Evolutionary conservation across 75 land plant genomes (phyloP).

Genomic region (Selaginella moellendorffii): DNA sequence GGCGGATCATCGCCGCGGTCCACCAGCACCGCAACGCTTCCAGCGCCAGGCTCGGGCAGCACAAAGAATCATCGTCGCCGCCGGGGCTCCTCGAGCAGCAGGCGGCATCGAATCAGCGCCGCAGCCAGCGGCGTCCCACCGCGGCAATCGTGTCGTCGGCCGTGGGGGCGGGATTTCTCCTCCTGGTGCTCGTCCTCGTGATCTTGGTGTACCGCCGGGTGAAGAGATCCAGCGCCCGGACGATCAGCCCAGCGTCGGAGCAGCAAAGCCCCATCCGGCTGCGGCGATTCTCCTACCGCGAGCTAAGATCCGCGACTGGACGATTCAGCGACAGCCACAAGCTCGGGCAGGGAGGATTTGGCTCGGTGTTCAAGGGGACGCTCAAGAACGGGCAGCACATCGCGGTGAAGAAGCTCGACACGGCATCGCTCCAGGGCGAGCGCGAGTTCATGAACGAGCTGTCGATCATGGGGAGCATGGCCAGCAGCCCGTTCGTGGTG

Average conservation of each 20-base stretch:
- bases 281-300: slow-evolving; percentile 39
- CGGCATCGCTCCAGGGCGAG: slow-evolving; percentile 80
- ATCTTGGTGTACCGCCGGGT: neutral
- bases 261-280: slow-evolving; percentile 11
- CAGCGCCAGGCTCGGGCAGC: too few species aligned
- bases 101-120: too few species aligned
- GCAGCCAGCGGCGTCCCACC: neutral
- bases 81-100: too few species aligned
- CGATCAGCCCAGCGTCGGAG: too few species aligned
- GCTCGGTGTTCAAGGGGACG: slow-evolving; percentile 51
- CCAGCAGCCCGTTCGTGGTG: slow-evolving; percentile 36
- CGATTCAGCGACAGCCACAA: slow-evolving; percentile 36
- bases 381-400: slow-evolving; percentile 27
- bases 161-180: neutral
- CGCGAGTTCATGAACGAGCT: slow-evolving; percentile 91
- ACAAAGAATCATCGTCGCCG: too few species aligned
- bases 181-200: neutral
- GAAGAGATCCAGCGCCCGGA: neutral
- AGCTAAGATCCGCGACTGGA: slow-evolving; percentile 58
- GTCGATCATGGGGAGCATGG: slow-evolving; percentile 52
- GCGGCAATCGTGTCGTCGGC: neutral
- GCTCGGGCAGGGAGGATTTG: slow-evolving; percentile 92
- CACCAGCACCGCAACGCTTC: too few species aligned
- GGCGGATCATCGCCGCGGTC: too few species aligned
- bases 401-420: slow-evolving; percentile 79